A percentile compares a stretch with the other conserved stretches of the same genome.
phyloP scores from a whole-genome alignment of 2,329 filamentous ascomycete species.

The Byssothecium circinans region DNA sequence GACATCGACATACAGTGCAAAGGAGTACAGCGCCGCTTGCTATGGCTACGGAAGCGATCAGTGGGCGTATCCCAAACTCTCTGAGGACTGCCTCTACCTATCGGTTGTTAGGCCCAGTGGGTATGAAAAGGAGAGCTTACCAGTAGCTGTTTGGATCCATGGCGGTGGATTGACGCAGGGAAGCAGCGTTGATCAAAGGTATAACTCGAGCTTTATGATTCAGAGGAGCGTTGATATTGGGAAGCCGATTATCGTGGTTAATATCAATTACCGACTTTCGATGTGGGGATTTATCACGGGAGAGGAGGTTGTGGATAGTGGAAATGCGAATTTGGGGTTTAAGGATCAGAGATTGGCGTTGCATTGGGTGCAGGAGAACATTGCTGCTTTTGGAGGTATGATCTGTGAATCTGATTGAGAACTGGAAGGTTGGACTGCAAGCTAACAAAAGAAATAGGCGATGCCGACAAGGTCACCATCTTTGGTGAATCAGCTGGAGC shows the following conservation, averaged over 20 bases:
- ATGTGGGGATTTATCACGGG: slow-evolving; percentile 65
- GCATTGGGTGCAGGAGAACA: slow-evolving; percentile 50
- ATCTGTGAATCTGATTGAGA: slow-evolving; percentile 16
- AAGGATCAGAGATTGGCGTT: slow-evolving; percentile 51
- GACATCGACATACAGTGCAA: slow-evolving; percentile 40
- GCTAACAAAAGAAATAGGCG: slow-evolving; percentile 35
- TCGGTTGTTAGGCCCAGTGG: slow-evolving; percentile 53
- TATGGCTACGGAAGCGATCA: slow-evolving; percentile 41
- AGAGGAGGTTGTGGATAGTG: slow-evolving; percentile 40
- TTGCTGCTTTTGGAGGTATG: slow-evolving; percentile 48
- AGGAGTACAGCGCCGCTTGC: slow-evolving; percentile 40
- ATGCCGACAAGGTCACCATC: slow-evolving; percentile 48
- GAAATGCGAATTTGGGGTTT: slow-evolving; percentile 52
- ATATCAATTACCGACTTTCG: slow-evolving; percentile 56
- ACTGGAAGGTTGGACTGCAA: slow-evolving; percentile 24
- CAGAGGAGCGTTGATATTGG: slow-evolving; percentile 50
- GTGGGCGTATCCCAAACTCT: slow-evolving; percentile 59
- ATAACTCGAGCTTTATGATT: slow-evolving; percentile 54
- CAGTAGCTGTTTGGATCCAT: slow-evolving; percentile 59
- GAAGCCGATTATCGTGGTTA: slow-evolving; percentile 51
- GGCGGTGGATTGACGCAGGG: slow-evolving; percentile 56
- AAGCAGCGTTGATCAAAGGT: slow-evolving; percentile 56
- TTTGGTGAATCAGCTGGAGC: slow-evolving; percentile 51
- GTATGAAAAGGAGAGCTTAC: slow-evolving; percentile 44
- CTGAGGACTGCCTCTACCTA: slow-evolving; percentile 50